phyloP scores from a whole-genome alignment of 1,139 yeast genomes.

The Kodamaea derodonti region DNA sequence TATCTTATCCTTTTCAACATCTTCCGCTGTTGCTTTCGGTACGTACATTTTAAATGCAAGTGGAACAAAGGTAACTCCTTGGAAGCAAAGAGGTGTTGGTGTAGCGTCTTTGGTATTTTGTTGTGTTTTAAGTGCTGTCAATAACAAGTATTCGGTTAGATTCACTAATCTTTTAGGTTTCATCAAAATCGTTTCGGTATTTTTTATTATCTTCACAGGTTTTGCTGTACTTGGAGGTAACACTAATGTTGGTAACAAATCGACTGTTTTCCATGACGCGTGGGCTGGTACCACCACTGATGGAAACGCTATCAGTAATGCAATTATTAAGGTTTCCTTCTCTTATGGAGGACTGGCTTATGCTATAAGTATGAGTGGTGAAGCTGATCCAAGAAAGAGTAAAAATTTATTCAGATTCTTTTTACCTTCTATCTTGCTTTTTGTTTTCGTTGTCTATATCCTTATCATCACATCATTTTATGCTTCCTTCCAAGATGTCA shows the following conservation, averaged over 20 bases:
- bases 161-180: constrained; percentile 35
- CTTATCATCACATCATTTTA: constrained; percentile 35
- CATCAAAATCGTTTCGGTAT: constrained; percentile 33
- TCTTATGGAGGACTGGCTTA: constrained; percentile 39
- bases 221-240: constrained; percentile 34
- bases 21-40: constrained; percentile 44
- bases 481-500: constrained; percentile 29
- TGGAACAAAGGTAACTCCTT: constrained; percentile 26
- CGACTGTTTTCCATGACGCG: constrained; percentile 30
- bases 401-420: constrained; percentile 27
- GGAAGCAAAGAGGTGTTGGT: constrained; percentile 44
- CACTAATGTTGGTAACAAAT: constrained; percentile 30
- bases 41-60: constrained; percentile 37
- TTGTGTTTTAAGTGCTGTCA: constrained; percentile 23
- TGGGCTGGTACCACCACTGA: constrained; percentile 39
- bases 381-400: constrained; percentile 26
- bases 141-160: constrained; percentile 30
- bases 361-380: constrained; percentile 39
- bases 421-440: constrained; percentile 32
- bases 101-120: constrained; percentile 31
- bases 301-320: constrained; percentile 39
- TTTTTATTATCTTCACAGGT: constrained; percentile 23
- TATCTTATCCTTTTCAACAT: constrained; percentile 34
- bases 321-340: constrained; percentile 41
- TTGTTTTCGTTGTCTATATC: constrained; percentile 33